phyloP scores from a whole-genome alignment of 345 rosid genomes.

The Gossypium thurberi region DNA sequence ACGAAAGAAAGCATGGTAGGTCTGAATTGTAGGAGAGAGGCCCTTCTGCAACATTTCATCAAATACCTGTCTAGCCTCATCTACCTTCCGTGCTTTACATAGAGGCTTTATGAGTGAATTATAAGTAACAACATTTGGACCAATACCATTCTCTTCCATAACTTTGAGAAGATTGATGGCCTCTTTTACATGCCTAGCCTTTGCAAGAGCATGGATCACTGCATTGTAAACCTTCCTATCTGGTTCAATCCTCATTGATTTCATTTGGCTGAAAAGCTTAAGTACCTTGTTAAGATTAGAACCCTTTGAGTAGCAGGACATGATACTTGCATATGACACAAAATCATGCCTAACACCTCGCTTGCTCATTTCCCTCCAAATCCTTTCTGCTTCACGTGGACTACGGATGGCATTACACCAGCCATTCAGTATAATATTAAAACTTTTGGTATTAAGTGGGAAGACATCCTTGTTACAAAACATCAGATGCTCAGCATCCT shows the following conservation, averaged over 20 bases:
- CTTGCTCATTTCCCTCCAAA: slow-evolving; percentile 83
- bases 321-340: slow-evolving; percentile 63
- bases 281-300: slow-evolving; percentile 63
- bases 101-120: slow-evolving; percentile 81
- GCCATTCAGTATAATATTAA: slow-evolving; percentile 75
- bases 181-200: slow-evolving; percentile 61
- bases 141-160: slow-evolving; percentile 71
- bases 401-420: slow-evolving; percentile 86
- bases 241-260: slow-evolving; percentile 47
- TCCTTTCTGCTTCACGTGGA: slow-evolving; percentile 63
- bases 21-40: slow-evolving; percentile 49
- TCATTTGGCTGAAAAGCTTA: slow-evolving; percentile 57
- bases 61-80: slow-evolving; percentile 55
- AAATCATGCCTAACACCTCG: slow-evolving; percentile 55
- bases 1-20: slow-evolving; percentile 76
- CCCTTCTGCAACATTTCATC: slow-evolving; percentile 61
- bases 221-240: slow-evolving; percentile 88
- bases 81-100: slow-evolving; percentile 50
- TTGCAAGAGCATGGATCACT: slow-evolving; percentile 73
- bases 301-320: slow-evolving; percentile 78
- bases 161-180: slow-evolving; percentile 54
- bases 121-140: slow-evolving; percentile 60
- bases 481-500: slow-evolving; percentile 89
- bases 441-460: slow-evolving; percentile 72
- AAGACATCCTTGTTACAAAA: slow-evolving; percentile 60